A percentile compares a stretch with the other conserved stretches of the same genome.
phyloP scores from a whole-genome alignment of 2,329 filamentous ascomycete species.

The Xylariaceae sp. region DNA sequence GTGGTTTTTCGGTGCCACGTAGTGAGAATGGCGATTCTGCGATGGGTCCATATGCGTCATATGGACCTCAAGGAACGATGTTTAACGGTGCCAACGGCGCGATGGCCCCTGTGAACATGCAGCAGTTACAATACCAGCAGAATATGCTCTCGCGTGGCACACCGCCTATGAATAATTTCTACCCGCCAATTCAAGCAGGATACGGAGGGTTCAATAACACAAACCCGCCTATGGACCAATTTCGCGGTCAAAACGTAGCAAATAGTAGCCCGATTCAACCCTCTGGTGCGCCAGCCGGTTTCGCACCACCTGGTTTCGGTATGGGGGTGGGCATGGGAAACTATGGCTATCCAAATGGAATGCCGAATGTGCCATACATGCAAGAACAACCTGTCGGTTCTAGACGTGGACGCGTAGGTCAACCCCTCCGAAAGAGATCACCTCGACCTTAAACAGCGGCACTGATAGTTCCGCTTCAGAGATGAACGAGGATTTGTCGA shows the following conservation, averaged over 20 bases:
- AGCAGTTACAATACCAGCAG: slow-evolving; percentile 66
- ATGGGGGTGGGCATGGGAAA: slow-evolving; percentile 42
- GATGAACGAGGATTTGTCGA: slow-evolving; percentile 32
- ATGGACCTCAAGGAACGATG: slow-evolving; percentile 57
- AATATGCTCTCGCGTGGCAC: slow-evolving; percentile 59
- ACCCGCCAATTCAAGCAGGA: slow-evolving; percentile 60
- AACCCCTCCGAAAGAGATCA: slow-evolving; percentile 44
- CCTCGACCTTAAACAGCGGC: slow-evolving; percentile 37
- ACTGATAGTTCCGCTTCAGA: slow-evolving; percentile 39
- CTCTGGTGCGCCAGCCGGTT: slow-evolving; percentile 42
- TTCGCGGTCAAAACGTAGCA: slow-evolving; percentile 56
- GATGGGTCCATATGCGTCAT: slow-evolving; percentile 57
- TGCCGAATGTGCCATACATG: slow-evolving; percentile 59
- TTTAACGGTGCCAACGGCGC: slow-evolving; percentile 54
- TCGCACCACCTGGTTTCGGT: slow-evolving; percentile 42
- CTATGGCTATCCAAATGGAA: slow-evolving; percentile 50
- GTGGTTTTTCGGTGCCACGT: slow-evolving; percentile 55
- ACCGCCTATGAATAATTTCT: slow-evolving; percentile 63
- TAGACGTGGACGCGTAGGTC: slow-evolving; percentile 64
- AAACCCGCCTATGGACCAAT: slow-evolving; percentile 60
- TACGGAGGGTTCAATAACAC: slow-evolving; percentile 59
- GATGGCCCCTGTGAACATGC: slow-evolving; percentile 56
- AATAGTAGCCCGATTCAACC: slow-evolving; percentile 60
- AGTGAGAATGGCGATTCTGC: slow-evolving; percentile 59
- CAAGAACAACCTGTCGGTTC: slow-evolving; percentile 62